phyloP scores from a whole-genome alignment of 257 asterid genomes.

The Salvia hispanica region DNA sequence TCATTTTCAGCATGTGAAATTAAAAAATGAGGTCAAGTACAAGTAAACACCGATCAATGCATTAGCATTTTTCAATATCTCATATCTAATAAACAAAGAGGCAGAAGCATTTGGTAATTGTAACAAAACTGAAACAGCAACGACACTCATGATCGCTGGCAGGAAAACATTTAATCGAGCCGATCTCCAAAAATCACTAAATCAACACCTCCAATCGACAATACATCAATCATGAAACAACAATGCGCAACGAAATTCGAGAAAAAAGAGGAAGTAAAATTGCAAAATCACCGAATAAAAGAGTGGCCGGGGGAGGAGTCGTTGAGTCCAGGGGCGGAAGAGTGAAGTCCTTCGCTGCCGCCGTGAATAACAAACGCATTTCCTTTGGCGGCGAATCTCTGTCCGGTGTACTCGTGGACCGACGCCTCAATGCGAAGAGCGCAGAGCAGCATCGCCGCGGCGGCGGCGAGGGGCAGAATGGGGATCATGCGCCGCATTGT shows the following conservation, averaged over 20 bases:
- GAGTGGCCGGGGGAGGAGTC: conserved; percentile 72
- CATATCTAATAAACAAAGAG: background rate
- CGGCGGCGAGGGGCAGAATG: conserved; percentile 29
- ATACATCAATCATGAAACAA: conserved; percentile 12
- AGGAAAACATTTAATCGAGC: conserved; percentile 6
- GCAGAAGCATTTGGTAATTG: conserved; percentile 6
- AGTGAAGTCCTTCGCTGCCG: conserved; percentile 93
- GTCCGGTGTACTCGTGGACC: conserved; percentile 70
- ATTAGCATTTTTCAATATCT: background rate
- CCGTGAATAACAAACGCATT: conserved; percentile 92
- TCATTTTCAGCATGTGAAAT: conserved; percentile 19
- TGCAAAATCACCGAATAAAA: conserved; percentile 62
- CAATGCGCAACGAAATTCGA: background rate
- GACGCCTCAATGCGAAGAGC: conserved; percentile 55
- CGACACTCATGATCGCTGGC: conserved; percentile 9
- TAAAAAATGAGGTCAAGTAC: conserved; percentile 16
- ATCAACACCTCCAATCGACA: conserved; percentile 12
- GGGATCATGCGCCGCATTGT: conserved; percentile 44
- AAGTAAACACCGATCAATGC: conserved; percentile 9
- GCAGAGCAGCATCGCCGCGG: conserved; percentile 26
- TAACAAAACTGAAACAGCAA: background rate
- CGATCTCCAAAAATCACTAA: conserved; percentile 34
- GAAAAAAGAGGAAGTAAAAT: background rate
- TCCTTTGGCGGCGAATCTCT: conserved; percentile 64
- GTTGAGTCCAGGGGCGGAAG: conserved; percentile 61